Evolutionary conservation across 2,329 filamentous ascomycete species (phyloP).

Genomic region (Rosellinia necatrix): DNA sequence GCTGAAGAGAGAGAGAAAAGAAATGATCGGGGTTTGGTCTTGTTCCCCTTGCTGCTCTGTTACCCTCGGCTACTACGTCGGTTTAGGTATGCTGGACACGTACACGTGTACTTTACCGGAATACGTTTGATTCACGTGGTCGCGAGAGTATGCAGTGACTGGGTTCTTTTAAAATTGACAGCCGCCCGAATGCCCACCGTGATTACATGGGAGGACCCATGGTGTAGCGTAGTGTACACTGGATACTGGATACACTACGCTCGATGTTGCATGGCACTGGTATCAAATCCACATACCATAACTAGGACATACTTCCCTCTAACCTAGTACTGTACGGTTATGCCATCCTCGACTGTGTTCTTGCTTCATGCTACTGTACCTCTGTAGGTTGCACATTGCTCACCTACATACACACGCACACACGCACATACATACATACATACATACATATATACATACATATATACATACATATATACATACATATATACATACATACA

Average conservation of each 20-base stretch:
- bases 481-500: background rate
- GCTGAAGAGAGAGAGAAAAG: constrained; percentile 16
- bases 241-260: background rate
- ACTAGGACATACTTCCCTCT: too few relatives aligned
- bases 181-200: constrained; percentile 16
- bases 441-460: too few relatives aligned
- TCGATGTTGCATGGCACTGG: too few relatives aligned
- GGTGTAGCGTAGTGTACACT: background rate
- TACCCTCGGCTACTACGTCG: background rate
- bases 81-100: background rate
- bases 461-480: too few relatives aligned
- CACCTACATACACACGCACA: too few relatives aligned
- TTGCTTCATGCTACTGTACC: too few relatives aligned
- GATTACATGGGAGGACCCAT: constrained; percentile 6
- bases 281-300: too few relatives aligned
- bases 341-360: too few relatives aligned
- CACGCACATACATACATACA: too few relatives aligned
- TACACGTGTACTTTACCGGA: constrained; percentile 5
- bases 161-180: constrained; percentile 26
- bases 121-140: constrained; percentile 26
- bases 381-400: too few relatives aligned
- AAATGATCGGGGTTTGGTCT: constrained; percentile 17
- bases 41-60: constrained; percentile 6
- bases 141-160: constrained; percentile 23
- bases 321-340: too few relatives aligned